Percentiles rank a stretch among this genome's conserved stretches.
These are phyloP conservation scores for Verticillium isaacii DNA, from an alignment of 2,329 filamentous ascomycete species.

Conservation along the genomic window DNA sequence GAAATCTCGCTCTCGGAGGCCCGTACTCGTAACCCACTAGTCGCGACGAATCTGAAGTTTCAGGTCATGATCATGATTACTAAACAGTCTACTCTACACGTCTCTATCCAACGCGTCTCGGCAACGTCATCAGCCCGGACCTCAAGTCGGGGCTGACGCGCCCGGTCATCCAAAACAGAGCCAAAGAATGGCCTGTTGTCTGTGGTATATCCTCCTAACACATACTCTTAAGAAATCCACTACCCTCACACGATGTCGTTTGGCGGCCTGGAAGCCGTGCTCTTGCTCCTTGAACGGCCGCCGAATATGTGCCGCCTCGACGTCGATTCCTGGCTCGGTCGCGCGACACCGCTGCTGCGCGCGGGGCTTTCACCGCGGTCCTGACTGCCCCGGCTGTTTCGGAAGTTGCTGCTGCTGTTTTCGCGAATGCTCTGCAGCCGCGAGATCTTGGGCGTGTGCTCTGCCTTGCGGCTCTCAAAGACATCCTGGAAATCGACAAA, in stretches of 20 bases:
- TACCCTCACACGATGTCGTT: neutral
- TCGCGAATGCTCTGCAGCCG: slow-evolving; percentile 13
- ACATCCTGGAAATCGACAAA: slow-evolving; percentile 40
- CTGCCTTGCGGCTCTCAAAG: slow-evolving; percentile 36
- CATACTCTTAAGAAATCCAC: neutral
- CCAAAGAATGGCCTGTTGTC: neutral
- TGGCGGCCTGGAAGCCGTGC: neutral
- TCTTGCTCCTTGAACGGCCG: neutral
- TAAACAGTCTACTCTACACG: neutral
- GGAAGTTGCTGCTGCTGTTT: slow-evolving; percentile 1
- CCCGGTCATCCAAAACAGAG: neutral
- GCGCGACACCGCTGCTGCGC: neutral
- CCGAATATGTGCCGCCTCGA: slow-evolving; percentile 1
- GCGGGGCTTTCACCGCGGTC: neutral
- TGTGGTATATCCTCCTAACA: neutral
- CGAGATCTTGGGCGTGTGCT: slow-evolving; percentile 20
- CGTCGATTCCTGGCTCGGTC: neutral
- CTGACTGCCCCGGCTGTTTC: neutral
- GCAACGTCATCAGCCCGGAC: neutral
- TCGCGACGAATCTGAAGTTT: neutral
- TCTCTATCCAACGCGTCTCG: neutral
- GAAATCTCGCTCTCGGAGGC: too few species aligned
- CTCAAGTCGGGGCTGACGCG: neutral
- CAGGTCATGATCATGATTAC: neutral
- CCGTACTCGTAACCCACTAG: neutral